phyloP scores from a whole-genome alignment of 2,329 filamentous ascomycete species.

The Aspergillus quadrilineatus region DNA sequence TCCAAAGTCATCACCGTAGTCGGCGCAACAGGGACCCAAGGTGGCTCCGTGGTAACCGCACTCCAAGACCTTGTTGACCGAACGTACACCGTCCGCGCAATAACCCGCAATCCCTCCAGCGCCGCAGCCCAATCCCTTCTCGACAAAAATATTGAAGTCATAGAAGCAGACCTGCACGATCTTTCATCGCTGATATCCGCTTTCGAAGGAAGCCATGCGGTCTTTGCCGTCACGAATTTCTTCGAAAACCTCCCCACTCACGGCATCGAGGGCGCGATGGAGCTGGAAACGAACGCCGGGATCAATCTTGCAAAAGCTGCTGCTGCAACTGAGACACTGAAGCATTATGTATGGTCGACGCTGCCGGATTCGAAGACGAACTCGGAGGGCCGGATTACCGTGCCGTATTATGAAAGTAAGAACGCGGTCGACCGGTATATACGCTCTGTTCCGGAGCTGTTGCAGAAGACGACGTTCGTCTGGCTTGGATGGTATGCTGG shows the following conservation, averaged over 20 bases:
- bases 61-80: neutral
- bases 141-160: neutral
- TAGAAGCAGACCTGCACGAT: neutral
- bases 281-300: conserved; percentile 42
- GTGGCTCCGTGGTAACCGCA: neutral
- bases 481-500: conserved; percentile 39
- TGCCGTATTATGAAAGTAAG: neutral
- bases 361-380: conserved; percentile 28
- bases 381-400: neutral
- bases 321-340: conserved; percentile 34
- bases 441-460: conserved; percentile 16
- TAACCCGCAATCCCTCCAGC: conserved; percentile 4
- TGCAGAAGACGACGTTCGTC: conserved; percentile 44
- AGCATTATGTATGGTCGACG: conserved; percentile 51
- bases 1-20: conserved; percentile 2
- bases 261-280: conserved; percentile 33
- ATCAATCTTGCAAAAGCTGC: conserved; percentile 47
- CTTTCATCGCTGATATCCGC: neutral
- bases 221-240: conserved; percentile 46
- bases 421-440: neutral
- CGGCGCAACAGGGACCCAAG: conserved; percentile 6
- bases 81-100: neutral
- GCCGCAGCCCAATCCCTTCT: neutral
- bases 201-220: conserved; percentile 6
- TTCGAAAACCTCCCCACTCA: conserved; percentile 36